Conservation (phyloP, 371 early-diverging fungal genomes). For the Rhizopus stolonifer region DNA sequence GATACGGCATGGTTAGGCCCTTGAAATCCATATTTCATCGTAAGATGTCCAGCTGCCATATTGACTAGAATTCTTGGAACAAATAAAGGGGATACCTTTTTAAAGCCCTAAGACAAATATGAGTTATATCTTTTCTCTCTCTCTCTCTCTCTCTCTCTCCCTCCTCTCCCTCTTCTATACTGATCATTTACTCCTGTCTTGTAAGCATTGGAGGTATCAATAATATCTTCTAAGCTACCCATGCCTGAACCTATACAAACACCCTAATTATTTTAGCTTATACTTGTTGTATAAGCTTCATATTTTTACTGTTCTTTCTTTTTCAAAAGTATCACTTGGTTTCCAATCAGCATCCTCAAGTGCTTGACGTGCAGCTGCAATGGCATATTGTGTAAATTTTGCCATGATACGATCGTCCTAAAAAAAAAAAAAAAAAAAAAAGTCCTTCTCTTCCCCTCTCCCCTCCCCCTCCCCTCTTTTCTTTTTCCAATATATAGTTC, state of each 20-base stretch:
- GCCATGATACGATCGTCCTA: conserved; percentile 82
- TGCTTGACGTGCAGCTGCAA: conserved; percentile 85
- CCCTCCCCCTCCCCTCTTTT: too few species aligned
- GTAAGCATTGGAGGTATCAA: conserved; percentile 55
- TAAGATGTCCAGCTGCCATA: conserved; percentile 93
- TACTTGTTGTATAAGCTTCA: background rate
- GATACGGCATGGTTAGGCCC: conserved; percentile 93
- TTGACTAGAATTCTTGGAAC: conserved; percentile 89
- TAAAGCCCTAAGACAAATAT: conserved; percentile 57
- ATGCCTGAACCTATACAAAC: conserved; percentile 92
- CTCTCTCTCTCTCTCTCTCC: too few species aligned
- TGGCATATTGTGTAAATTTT: conserved; percentile 85
- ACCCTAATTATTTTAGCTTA: conserved; percentile 54
- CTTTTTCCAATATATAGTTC: background rate
- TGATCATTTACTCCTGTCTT: conserved; percentile 45
- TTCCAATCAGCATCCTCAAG: conserved; percentile 79
- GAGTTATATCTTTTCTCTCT: too few species aligned
- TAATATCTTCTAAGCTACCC: conserved; percentile 87
- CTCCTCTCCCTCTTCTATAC: too few species aligned
- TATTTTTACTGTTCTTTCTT: conserved; percentile 55
- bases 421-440: background rate
- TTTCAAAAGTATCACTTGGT: conserved; percentile 50
- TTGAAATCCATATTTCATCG: conserved; percentile 84
- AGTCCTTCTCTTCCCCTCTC: too few species aligned
- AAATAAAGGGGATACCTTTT: conserved; percentile 88